Conservation (phyloP, 805 yeast genomes). For the Debaryomyces castellii region DNA sequence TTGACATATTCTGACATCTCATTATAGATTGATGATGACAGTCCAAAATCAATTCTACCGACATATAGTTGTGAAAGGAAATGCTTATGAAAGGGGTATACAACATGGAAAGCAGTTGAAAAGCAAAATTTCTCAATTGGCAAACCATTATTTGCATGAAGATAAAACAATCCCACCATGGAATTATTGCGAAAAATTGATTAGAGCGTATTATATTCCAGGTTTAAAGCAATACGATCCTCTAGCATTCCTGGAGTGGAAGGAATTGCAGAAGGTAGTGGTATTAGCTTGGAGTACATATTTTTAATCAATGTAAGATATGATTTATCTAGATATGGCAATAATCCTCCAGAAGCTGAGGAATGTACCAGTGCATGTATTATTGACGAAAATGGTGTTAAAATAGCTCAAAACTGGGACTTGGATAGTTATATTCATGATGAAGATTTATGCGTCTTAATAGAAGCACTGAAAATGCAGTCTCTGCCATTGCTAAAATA, state of each 20-base stretch:
- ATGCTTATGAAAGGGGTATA: neutral
- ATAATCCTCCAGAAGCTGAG: neutral
- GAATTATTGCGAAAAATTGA: neutral
- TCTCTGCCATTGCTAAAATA: slow-evolving; percentile 81
- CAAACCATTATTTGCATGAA: neutral
- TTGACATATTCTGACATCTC: too few species aligned
- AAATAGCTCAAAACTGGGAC: neutral
- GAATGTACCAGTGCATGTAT: neutral
- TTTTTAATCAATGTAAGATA: neutral
- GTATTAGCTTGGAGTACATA: neutral
- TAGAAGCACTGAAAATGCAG: slow-evolving; percentile 68
- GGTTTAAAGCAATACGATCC: neutral
- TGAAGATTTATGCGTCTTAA: neutral
- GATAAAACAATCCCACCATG: neutral
- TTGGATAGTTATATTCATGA: neutral
- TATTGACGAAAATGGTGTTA: neutral
- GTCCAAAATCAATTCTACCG: neutral
- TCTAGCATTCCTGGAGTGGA: neutral
- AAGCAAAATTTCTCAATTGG: neutral
- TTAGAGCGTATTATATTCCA: neutral
- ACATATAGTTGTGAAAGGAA: neutral
- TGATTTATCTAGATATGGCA: neutral
- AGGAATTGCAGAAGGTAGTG: neutral
- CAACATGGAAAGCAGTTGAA: neutral
- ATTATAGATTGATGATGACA: neutral